These are phyloP conservation scores for Sinapis alba DNA, from an alignment of 441 rosid genomes.

Conservation along the genomic window DNA sequence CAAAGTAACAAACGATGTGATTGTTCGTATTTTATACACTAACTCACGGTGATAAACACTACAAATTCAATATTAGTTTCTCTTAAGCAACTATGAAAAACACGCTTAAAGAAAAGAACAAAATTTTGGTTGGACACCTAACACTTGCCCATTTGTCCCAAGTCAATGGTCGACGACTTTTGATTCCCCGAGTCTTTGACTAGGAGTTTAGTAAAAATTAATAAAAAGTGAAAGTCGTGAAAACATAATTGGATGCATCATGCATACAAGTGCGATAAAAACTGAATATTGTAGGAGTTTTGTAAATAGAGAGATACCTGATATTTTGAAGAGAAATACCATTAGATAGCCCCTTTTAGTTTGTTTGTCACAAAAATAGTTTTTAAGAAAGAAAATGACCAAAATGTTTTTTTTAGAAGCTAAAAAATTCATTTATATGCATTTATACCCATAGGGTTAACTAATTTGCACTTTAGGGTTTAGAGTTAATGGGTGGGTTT, in stretches of 20 bases:
- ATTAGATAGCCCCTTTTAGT: no score
- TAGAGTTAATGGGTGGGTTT: no score
- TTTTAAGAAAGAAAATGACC: no score
- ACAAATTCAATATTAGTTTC: background rate
- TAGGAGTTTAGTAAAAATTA: slow-evolving; percentile 5
- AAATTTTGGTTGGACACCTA: slow-evolving; percentile 18
- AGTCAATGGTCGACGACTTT: slow-evolving; percentile 35
- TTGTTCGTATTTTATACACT: background rate
- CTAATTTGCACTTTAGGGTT: no score
- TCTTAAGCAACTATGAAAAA: background rate
- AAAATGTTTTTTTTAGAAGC: no score
- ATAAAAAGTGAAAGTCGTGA: slow-evolving; percentile 15
- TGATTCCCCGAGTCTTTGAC: slow-evolving; percentile 10
- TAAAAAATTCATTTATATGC: no score
- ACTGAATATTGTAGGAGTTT: background rate
- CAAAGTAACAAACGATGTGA: background rate
- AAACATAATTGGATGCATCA: background rate
- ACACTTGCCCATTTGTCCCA: slow-evolving; percentile 12
- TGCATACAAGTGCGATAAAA: slow-evolving; percentile 3
- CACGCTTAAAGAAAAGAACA: slow-evolving; percentile 3
- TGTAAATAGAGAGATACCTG: background rate
- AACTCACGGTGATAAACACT: background rate
- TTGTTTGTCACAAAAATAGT: no score
- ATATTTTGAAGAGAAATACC: no score
- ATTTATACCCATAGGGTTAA: no score